phyloP scores from a whole-genome alignment of 768 basidiomycete genomes.

The Panellus pusillus region DNA sequence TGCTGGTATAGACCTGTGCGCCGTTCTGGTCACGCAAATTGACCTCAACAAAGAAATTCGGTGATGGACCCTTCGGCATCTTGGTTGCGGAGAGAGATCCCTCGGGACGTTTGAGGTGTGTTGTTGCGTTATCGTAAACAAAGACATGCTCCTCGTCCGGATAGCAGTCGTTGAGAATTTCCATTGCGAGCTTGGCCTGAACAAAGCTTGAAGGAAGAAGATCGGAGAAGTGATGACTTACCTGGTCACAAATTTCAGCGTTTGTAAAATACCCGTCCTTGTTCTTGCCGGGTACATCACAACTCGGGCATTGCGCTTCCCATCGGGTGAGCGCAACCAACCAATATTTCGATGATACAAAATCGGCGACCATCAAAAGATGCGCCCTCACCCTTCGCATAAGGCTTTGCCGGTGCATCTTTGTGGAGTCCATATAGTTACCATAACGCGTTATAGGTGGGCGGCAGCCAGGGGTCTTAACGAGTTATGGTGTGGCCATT shows the following conservation, averaged over 20 bases:
- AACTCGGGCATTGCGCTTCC: constrained; percentile 19
- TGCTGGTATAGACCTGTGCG: background rate
- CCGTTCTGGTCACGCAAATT: background rate
- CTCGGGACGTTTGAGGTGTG: constrained; percentile 22
- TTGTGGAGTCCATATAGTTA: too few relatives aligned
- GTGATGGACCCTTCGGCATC: constrained; percentile 21
- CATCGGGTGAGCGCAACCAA: constrained; percentile 27
- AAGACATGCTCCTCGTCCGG: constrained; percentile 22
- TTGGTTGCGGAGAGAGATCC: constrained; percentile 25
- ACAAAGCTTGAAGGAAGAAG: too few relatives aligned
- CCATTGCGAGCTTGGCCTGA: constrained; percentile 21
- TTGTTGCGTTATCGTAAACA: constrained; percentile 8
- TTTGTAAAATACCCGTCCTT: constrained; percentile 28
- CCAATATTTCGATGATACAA: constrained; percentile 35
- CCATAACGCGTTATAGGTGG: too few relatives aligned
- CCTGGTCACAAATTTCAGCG: constrained; percentile 9
- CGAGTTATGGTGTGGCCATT: too few relatives aligned
- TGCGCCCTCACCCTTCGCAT: constrained; percentile 35
- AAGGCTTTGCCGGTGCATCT: constrained; percentile 21
- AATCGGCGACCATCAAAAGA: constrained; percentile 38
- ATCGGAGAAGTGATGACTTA: too few relatives aligned
- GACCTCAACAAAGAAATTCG: background rate
- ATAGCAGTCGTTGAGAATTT: constrained; percentile 26
- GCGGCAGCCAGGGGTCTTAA: too few relatives aligned
- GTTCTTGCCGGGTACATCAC: constrained; percentile 26